Evolutionary conservation across 257 asterid genomes (phyloP).

Genomic region (Lithospermum erythrorhizon): DNA sequence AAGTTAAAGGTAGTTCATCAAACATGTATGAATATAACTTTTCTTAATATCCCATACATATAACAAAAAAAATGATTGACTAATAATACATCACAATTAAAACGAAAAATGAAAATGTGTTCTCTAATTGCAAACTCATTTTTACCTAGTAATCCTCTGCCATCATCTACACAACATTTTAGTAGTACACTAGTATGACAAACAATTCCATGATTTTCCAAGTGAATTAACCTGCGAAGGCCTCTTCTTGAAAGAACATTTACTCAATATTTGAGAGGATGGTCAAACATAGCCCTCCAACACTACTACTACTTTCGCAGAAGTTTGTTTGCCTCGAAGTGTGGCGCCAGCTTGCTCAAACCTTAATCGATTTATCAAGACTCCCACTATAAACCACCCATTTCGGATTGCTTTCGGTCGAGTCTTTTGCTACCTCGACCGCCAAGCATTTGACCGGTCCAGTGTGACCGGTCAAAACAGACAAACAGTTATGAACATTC

Average conservation of each 20-base stretch:
- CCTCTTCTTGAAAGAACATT: neutral
- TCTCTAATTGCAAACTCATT: too few relatives aligned
- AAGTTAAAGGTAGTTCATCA: neutral
- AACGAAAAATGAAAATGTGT: neutral
- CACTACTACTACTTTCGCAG: neutral
- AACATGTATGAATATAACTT: too few relatives aligned
- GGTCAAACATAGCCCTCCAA: neutral
- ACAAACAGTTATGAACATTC: constrained; percentile 7
- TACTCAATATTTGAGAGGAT: neutral
- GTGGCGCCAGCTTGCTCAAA: constrained; percentile 50
- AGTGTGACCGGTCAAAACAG: constrained; percentile 15
- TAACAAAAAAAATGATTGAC: neutral
- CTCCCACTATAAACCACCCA: constrained; percentile 74
- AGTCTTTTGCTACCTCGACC: constrained; percentile 1
- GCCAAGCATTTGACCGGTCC: constrained; percentile 18
- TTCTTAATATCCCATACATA: neutral
- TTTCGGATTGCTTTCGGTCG: neutral
- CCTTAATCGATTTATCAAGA: constrained; percentile 53
- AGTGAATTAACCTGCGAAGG: neutral
- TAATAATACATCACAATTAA: neutral
- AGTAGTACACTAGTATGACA: too few relatives aligned
- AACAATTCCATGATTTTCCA: too few relatives aligned
- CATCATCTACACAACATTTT: neutral
- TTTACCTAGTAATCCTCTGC: neutral
- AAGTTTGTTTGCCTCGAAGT: neutral